These are phyloP conservation scores for Parascedosporium putredinis DNA, from an alignment of 2,329 filamentous ascomycete genomes.

Conservation along the genomic window DNA sequence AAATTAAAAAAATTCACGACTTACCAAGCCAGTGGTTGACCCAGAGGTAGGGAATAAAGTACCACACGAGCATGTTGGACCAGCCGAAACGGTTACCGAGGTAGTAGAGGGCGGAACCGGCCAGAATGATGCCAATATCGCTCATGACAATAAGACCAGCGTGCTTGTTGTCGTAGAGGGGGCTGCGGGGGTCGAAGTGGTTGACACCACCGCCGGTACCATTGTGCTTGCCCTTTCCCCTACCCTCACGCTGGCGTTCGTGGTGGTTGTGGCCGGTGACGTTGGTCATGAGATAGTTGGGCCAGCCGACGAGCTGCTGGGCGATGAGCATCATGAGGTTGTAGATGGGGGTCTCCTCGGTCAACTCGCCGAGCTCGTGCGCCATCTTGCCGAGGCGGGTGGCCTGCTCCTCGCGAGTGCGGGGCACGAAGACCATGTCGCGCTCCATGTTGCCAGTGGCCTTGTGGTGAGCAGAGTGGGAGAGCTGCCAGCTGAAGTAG, in stretches of 20 bases:
- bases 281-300: conserved; percentile 81
- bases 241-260: conserved; percentile 81
- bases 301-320: conserved; percentile 92
- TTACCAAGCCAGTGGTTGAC: conserved; percentile 98
- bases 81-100: conserved; percentile 73
- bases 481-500: conserved; percentile 99
- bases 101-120: conserved; percentile 49
- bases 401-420: conserved; percentile 75
- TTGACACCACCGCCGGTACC: conserved; percentile 74
- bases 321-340: conserved; percentile 63
- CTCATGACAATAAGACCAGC: conserved; percentile 78
- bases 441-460: conserved; percentile 93
- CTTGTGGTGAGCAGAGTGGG: conserved; percentile 99
- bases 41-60: conserved; percentile 90
- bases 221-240: conserved; percentile 85
- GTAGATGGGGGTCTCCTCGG: conserved; percentile 86
- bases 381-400: conserved; percentile 60
- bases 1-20: conserved; percentile 23
- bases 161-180: conserved; percentile 85
- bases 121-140: conserved; percentile 68
- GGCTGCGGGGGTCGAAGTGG: conserved; percentile 85
- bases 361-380: conserved; percentile 79
- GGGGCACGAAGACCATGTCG: conserved; percentile 98
- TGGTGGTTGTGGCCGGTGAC: conserved; percentile 96
- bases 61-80: conserved; percentile 86